A percentile compares a stretch with the other conserved stretches of the same genome.
These are phyloP conservation scores for Petunia secreta DNA, from an alignment of 257 asterid species.

Conservation along the genomic window DNA sequence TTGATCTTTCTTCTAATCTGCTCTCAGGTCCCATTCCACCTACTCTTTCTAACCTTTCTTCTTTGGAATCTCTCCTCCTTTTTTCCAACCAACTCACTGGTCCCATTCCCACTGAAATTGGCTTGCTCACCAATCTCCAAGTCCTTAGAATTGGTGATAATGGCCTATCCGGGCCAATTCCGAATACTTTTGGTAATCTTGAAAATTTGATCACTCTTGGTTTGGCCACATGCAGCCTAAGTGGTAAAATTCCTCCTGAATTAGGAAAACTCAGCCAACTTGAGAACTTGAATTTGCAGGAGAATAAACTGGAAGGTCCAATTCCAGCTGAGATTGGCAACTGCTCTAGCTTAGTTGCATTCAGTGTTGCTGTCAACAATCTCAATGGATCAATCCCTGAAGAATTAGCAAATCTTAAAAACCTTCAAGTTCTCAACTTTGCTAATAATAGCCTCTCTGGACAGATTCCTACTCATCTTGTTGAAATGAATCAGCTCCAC, in stretches of 20 bases:
- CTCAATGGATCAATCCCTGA: conserved; percentile 73
- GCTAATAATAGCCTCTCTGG: conserved; percentile 77
- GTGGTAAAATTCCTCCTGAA: conserved; percentile 64
- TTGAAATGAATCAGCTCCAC: conserved; percentile 46
- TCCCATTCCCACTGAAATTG: conserved; percentile 67
- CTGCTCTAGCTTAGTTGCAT: conserved; percentile 58
- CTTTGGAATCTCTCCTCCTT: conserved; percentile 65
- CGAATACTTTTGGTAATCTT: conserved; percentile 56
- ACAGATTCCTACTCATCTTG: conserved; percentile 57
- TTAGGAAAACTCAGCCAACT: conserved; percentile 52
- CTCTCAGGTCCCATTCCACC: conserved; percentile 93
- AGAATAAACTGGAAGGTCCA: conserved; percentile 64
- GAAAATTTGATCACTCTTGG: conserved; percentile 55
- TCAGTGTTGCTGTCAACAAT: conserved; percentile 65
- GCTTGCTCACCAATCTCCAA: conserved; percentile 48
- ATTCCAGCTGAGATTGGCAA: conserved; percentile 64
- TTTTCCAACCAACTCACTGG: conserved; percentile 85
- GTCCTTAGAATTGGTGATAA: conserved; percentile 79
- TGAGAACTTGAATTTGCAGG: conserved; percentile 59
- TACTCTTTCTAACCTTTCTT: conserved; percentile 68
- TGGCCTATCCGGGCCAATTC: conserved; percentile 63
- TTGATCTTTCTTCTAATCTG: conserved; percentile 65
- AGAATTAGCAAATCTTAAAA: conserved; percentile 45
- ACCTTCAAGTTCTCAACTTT: conserved; percentile 61
- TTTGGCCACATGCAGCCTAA: conserved; percentile 67